A percentile compares a stretch with the other conserved stretches of the same genome.
Conservation (phyloP, 257 asterid species). For the Cruciata laevipes region DNA sequence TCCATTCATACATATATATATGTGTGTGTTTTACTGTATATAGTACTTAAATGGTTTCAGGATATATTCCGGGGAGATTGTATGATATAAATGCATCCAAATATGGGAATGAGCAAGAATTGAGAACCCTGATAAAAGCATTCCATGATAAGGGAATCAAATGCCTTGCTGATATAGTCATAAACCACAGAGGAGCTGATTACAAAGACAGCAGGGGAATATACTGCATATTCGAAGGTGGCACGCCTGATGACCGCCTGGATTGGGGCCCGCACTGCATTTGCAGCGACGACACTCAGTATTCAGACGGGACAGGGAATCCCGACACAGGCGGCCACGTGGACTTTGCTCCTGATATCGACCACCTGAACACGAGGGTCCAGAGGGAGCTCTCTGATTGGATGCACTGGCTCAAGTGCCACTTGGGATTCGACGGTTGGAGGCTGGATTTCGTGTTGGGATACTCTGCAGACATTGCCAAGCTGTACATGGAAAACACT, state of each 20-base stretch:
- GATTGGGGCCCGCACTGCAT: constrained; percentile 80
- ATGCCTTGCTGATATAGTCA: constrained; percentile 69
- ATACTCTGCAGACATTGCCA: constrained; percentile 43
- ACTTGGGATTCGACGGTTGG: constrained; percentile 77
- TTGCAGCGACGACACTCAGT: constrained; percentile 49
- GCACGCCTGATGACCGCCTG: constrained; percentile 68
- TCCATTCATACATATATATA: no score
- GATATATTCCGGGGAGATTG: constrained; percentile 70
- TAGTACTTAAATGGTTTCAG: constrained; percentile 18
- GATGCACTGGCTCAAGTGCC: constrained; percentile 82
- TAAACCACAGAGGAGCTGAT: constrained; percentile 78
- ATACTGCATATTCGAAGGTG: constrained; percentile 74
- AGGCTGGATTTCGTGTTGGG: constrained; percentile 72
- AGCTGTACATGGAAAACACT: constrained; percentile 50
- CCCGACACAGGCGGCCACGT: not conserved
- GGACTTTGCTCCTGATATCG: constrained; percentile 35
- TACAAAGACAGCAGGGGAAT: constrained; percentile 53
- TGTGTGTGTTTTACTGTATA: not conserved
- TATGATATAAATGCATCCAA: constrained; percentile 73
- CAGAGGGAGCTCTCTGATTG: constrained; percentile 69
- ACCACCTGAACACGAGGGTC: constrained; percentile 58
- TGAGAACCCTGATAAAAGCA: constrained; percentile 36
- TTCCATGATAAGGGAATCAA: constrained; percentile 50
- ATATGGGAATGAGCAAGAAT: constrained; percentile 51
- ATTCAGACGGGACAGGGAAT: constrained; percentile 44